A percentile compares a stretch with the other conserved stretches of the same genome.
Conservation (phyloP, 1,139 yeast species). For the Taphrina communis region DNA sequence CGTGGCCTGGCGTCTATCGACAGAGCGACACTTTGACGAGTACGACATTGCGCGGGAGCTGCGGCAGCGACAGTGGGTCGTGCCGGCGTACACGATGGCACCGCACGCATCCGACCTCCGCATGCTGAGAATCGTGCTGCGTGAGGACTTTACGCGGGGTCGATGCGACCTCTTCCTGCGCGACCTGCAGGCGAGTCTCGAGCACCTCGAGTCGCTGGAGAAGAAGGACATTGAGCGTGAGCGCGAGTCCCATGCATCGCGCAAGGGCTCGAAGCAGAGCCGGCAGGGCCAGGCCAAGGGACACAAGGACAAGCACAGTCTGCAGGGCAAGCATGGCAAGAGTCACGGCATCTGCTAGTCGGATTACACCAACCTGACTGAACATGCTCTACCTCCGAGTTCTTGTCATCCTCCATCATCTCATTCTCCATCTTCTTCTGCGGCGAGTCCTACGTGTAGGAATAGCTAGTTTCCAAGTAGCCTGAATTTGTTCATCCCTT, state of each 20-base stretch:
- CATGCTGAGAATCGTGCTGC: conserved; percentile 82
- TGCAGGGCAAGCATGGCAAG: conserved; percentile 34
- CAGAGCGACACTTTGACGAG: conserved; percentile 77
- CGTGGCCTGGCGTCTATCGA: conserved; percentile 75
- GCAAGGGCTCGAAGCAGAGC: conserved; percentile 14
- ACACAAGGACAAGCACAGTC: conserved; percentile 27
- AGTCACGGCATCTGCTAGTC: conserved; percentile 26
- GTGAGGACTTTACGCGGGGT: conserved; percentile 72
- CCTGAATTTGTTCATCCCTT: too few relatives aligned
- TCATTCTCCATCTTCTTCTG: too few relatives aligned
- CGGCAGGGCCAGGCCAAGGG: conserved; percentile 12
- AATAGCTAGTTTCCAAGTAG: too few relatives aligned
- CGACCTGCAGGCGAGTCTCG: conserved; percentile 65
- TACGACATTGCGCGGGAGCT: conserved; percentile 75
- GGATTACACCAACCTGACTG: neutral
- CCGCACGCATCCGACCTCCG: conserved; percentile 61
- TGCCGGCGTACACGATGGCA: conserved; percentile 89
- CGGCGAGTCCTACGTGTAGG: too few relatives aligned
- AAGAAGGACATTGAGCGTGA: conserved; percentile 17
- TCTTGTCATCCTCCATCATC: too few relatives aligned
- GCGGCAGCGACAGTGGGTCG: conserved; percentile 79
- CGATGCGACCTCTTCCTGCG: conserved; percentile 72
- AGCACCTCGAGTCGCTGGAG: conserved; percentile 47
- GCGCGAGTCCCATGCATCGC: conserved; percentile 1
- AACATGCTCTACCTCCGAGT: too few relatives aligned